Conservation (phyloP, 2,329 filamentous ascomycete species). For the Teratosphaeriaceae sp. region DNA sequence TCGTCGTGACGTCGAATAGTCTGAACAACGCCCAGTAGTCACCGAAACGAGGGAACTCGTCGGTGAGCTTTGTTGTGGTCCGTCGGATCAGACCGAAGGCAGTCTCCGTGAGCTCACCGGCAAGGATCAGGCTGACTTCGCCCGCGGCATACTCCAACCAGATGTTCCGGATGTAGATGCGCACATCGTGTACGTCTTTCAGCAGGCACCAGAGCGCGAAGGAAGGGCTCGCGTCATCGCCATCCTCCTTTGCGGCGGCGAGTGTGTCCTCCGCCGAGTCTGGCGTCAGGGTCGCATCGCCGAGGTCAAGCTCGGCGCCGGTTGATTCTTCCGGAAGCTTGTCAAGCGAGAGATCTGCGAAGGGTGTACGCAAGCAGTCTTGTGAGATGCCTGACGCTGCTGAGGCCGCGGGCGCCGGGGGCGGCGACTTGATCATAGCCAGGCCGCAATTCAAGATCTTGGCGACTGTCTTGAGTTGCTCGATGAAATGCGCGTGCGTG, state of each 20-base stretch:
- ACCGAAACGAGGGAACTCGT: not conserved
- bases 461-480: not conserved
- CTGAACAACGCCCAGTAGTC: not conserved
- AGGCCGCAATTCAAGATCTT: not conserved
- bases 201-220: slow-evolving; percentile 7
- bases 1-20: not conserved
- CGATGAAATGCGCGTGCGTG: not conserved
- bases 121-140: slow-evolving; percentile 3
- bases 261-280: not conserved
- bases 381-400: not conserved
- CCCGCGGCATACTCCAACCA: slow-evolving; percentile 7
- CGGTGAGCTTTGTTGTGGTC: slow-evolving; percentile 3
- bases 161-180: slow-evolving; percentile 1
- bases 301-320: too few species aligned
- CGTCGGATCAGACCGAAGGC: slow-evolving; percentile 5
- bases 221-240: not conserved
- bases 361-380: too few species aligned
- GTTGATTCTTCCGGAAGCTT: too few species aligned
- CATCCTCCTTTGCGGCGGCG: not conserved
- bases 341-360: too few species aligned
- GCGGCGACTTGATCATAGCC: not conserved
- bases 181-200: slow-evolving; percentile 8
- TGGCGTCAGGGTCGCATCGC: not conserved
- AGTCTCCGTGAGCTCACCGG: slow-evolving; percentile 2
- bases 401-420: not conserved